These are phyloP conservation scores for Barnettozyma botsteinii DNA, from an alignment of 805 yeast species.

Conservation along the genomic window DNA sequence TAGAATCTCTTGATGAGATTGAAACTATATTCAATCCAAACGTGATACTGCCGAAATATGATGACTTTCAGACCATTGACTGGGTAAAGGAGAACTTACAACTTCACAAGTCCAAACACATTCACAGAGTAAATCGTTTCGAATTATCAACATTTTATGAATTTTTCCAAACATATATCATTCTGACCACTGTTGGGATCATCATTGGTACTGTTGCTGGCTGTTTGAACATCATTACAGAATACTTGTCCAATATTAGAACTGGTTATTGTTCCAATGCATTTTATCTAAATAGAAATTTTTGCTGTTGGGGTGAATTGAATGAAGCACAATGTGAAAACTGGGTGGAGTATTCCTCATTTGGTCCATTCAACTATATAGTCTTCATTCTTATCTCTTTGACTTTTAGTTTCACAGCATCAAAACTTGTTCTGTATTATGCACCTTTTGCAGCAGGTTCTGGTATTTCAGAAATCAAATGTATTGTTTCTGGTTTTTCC, in stretches of 20 bases:
- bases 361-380: conserved; percentile 42
- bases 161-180: conserved; percentile 49
- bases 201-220: conserved; percentile 82
- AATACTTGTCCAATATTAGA: conserved; percentile 75
- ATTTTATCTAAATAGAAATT: conserved; percentile 63
- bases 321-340: conserved; percentile 44
- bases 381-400: conserved; percentile 56
- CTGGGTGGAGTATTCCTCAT: conserved; percentile 66
- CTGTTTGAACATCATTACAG: conserved; percentile 71
- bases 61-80: conserved; percentile 61
- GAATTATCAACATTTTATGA: conserved; percentile 11
- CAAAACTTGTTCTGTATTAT: conserved; percentile 57
- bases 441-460: conserved; percentile 96
- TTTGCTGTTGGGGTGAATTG: conserved; percentile 74
- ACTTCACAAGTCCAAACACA: conserved; percentile 32
- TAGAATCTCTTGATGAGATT: neutral
- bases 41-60: conserved; percentile 37
- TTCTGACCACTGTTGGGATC: conserved; percentile 69
- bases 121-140: conserved; percentile 3
- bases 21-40: neutral
- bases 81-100: conserved; percentile 59
- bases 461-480: conserved; percentile 95
- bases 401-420: conserved; percentile 57
- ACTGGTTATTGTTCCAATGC: conserved; percentile 70
- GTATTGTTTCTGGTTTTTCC: conserved; percentile 86